A percentile compares a stretch with the other conserved stretches of the same genome.
These are phyloP conservation scores for Pseudogymnoascus sp. DNA, from an alignment of 2,329 filamentous ascomycete species.

Conservation along the genomic window DNA sequence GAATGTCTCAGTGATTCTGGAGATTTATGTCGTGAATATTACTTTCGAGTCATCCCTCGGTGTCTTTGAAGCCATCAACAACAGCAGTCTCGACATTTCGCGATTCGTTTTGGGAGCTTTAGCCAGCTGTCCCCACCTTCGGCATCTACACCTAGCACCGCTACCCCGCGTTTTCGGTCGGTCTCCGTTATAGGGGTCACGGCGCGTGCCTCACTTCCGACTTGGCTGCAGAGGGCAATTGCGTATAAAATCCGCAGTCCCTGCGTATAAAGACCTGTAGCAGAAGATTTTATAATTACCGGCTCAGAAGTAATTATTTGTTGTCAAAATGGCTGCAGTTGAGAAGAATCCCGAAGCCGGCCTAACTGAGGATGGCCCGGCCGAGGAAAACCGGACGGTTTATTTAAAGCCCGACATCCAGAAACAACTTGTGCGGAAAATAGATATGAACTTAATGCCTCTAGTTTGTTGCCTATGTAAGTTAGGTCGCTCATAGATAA, in stretches of 20 bases:
- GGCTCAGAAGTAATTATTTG: not conserved
- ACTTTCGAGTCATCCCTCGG: not conserved
- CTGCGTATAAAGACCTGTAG: not conserved
- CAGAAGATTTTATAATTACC: not conserved
- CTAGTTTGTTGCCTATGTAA: constrained; percentile 20
- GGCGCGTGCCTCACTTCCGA: not conserved
- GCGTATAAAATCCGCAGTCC: not conserved
- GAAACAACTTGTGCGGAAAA: constrained; percentile 43
- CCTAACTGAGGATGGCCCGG: not conserved
- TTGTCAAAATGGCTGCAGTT: not conserved
- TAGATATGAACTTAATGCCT: constrained; percentile 49
- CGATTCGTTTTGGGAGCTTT: not conserved
- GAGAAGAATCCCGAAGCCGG: not conserved
- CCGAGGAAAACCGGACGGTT: not conserved
- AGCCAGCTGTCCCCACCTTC: not conserved
- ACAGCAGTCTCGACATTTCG: not conserved
- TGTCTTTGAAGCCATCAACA: not conserved
- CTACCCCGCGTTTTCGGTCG: not conserved
- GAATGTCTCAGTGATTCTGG: not conserved
- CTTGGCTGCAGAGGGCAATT: not conserved
- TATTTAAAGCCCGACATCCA: constrained; percentile 30
- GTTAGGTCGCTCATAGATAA: not conserved
- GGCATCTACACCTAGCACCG: not conserved
- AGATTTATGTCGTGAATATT: not conserved
- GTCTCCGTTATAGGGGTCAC: not conserved